Evolutionary conservation across 164 flowering plant species (phyloP).

Genomic region (Brasenia schreberi): DNA sequence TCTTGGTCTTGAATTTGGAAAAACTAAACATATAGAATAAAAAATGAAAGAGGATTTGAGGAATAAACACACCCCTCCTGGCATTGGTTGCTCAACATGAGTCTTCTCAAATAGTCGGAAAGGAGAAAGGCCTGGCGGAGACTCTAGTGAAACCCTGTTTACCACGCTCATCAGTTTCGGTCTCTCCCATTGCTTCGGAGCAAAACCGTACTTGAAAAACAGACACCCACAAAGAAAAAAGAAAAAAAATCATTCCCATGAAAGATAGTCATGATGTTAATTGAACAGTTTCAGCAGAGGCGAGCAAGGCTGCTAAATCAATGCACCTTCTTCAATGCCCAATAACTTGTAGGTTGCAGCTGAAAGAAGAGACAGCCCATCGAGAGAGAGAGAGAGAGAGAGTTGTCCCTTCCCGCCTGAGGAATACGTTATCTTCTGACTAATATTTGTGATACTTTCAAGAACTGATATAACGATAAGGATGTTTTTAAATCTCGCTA

Average conservation of each 20-base stretch:
- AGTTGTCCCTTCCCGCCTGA: not conserved
- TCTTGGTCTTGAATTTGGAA: too few relatives aligned
- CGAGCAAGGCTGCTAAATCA: not conserved
- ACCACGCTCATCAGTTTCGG: not conserved
- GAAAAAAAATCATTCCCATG: not conserved
- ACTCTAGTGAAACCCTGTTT: slow-evolving; percentile 1
- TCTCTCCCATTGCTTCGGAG: not conserved
- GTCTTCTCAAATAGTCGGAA: slow-evolving; percentile 12
- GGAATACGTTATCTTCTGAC: not conserved
- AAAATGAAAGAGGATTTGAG: too few relatives aligned
- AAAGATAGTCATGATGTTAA: not conserved
- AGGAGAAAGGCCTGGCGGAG: slow-evolving; percentile 10
- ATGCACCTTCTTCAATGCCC: slow-evolving; percentile 11
- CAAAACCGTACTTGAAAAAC: not conserved
- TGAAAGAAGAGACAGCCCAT: slow-evolving; percentile 19
- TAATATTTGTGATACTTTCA: too few relatives aligned
- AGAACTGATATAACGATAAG: too few relatives aligned
- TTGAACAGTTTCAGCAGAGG: not conserved
- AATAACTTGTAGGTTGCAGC: slow-evolving; percentile 6
- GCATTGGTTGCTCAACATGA: slow-evolving; percentile 9
- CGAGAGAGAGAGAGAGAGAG: not conserved
- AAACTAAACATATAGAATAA: too few relatives aligned
- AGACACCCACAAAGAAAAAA: not conserved
- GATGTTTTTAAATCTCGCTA: too few relatives aligned
- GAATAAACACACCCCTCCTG: slow-evolving; percentile 10